Conservation (phyloP, 1,139 yeast genomes). For the Magnusiomyces ingens region DNA sequence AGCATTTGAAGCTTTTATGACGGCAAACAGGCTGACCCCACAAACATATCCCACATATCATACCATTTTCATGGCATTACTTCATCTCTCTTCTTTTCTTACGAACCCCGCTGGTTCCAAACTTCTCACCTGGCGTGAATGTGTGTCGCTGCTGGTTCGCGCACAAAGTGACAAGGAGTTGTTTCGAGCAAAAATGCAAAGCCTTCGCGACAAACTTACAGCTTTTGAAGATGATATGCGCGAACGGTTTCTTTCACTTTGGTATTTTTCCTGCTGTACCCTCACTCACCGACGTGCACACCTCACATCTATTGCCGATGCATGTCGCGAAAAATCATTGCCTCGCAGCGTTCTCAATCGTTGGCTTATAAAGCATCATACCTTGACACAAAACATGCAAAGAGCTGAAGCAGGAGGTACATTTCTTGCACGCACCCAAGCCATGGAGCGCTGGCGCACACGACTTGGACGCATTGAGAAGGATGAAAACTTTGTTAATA, state of each 20-base stretch:
- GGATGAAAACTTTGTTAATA: constrained; percentile 2
- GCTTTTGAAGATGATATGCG: constrained; percentile 12
- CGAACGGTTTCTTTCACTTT: constrained; percentile 13
- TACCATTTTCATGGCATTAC: constrained; percentile 10
- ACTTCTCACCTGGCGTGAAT: constrained; percentile 9
- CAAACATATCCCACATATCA: constrained; percentile 8
- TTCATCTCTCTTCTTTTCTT: constrained; percentile 9
- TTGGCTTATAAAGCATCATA: not conserved
- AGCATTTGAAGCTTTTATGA: constrained; percentile 22
- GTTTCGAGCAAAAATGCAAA: constrained; percentile 6
- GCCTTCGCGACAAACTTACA: constrained; percentile 9
- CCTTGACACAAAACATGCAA: not conserved
- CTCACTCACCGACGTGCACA: constrained; percentile 5
- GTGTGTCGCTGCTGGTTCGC: constrained; percentile 6
- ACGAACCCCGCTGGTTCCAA: not conserved
- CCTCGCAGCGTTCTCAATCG: not conserved
- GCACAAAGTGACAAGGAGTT: constrained; percentile 9
- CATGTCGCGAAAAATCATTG: not conserved
- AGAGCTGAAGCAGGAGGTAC: not conserved
- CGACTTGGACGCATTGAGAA: not conserved
- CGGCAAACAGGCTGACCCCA: constrained; percentile 19
- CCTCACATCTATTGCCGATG: constrained; percentile 6
- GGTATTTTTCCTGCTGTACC: constrained; percentile 13
- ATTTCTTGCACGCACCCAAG: not conserved
- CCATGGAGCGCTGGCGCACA: not conserved